phyloP scores from a whole-genome alignment of 495 filamentous ascomycete species.

The Xylaria nigripes region DNA sequence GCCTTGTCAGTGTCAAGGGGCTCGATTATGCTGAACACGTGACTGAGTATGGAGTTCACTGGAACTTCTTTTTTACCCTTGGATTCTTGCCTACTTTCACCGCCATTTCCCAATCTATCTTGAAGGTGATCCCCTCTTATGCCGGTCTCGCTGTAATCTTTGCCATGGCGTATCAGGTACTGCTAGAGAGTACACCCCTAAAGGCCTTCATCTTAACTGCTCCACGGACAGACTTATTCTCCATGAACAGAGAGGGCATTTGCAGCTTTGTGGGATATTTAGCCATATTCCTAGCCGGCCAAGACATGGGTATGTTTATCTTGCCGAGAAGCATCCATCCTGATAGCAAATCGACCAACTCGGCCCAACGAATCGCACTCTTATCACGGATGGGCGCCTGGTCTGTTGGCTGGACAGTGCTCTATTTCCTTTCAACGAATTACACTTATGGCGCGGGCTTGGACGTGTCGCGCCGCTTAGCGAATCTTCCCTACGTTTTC shows the following conservation, averaged over 20 bases:
- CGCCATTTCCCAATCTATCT: conserved; percentile 67
- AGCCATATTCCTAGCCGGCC: conserved; percentile 87
- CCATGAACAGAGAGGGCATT: conserved; percentile 86
- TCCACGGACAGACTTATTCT: conserved; percentile 65
- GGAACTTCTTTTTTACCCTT: conserved; percentile 99
- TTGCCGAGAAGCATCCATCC: conserved; percentile 52
- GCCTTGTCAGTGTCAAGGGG: conserved; percentile 84
- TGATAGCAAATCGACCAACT: conserved; percentile 24
- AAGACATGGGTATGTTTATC: conserved; percentile 68
- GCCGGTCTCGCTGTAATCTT: conserved; percentile 61
- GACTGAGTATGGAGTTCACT: conserved; percentile 95
- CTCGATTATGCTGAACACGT: conserved; percentile 96
- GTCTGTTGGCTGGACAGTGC: conserved; percentile 54
- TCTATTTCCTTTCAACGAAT: conserved; percentile 60
- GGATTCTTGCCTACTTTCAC: conserved; percentile 83
- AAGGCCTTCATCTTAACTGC: conserved; percentile 81
- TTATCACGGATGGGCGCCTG: conserved; percentile 52
- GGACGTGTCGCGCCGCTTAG: conserved; percentile 75
- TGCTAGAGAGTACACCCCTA: conserved; percentile 67
- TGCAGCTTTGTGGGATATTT: conserved; percentile 92
- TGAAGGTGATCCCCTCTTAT: conserved; percentile 58
- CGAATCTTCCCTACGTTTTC: conserved; percentile 87
- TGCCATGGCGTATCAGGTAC: conserved; percentile 58
- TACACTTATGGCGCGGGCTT: conserved; percentile 62
- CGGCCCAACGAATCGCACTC: conserved; percentile 43